Conservation (phyloP, 495 filamentous ascomycete genomes). For the Lasiosphaeria ovina region DNA sequence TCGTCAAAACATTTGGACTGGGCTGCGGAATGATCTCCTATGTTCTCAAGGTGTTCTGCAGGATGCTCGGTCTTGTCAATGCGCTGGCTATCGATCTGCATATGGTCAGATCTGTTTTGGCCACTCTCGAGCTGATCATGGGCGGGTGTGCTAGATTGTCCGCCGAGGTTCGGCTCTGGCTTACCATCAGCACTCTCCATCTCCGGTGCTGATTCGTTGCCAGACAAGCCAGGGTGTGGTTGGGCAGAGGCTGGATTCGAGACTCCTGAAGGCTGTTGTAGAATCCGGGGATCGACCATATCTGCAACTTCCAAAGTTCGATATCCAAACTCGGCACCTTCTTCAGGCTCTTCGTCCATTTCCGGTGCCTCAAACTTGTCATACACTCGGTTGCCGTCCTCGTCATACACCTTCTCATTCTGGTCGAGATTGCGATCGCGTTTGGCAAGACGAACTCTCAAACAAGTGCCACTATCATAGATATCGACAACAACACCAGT, state of each 20-base stretch:
- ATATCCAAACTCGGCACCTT: slow-evolving; percentile 32
- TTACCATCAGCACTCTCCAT: slow-evolving; percentile 1
- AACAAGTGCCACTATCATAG: slow-evolving; percentile 37
- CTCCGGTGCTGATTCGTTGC: slow-evolving; percentile 3
- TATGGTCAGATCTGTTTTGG: slow-evolving; percentile 5
- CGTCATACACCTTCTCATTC: slow-evolving; percentile 45
- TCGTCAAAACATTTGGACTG: slow-evolving; percentile 7
- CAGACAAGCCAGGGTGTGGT: background rate
- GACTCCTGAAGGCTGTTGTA: slow-evolving; percentile 27
- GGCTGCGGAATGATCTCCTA: slow-evolving; percentile 2
- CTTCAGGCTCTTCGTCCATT: slow-evolving; percentile 36
- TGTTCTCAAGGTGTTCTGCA: slow-evolving; percentile 13
- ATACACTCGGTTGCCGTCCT: slow-evolving; percentile 43
- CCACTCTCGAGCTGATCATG: slow-evolving; percentile 12
- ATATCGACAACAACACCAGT: slow-evolving; percentile 60
- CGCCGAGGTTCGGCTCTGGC: background rate
- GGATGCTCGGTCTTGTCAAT: slow-evolving; percentile 21
- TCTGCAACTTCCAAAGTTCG: slow-evolving; percentile 37
- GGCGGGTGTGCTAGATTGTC: slow-evolving; percentile 18
- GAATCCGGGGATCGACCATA: slow-evolving; percentile 45
- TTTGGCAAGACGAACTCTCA: slow-evolving; percentile 65
- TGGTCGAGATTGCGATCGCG: slow-evolving; percentile 60
- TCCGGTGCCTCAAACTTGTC: slow-evolving; percentile 48
- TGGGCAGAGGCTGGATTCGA: background rate
- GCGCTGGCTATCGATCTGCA: slow-evolving; percentile 4